A percentile compares a stretch with the other conserved stretches of the same genome.
phyloP scores from a whole-genome alignment of 768 basidiomycete genomes.

The Fomitopsis serialis region DNA sequence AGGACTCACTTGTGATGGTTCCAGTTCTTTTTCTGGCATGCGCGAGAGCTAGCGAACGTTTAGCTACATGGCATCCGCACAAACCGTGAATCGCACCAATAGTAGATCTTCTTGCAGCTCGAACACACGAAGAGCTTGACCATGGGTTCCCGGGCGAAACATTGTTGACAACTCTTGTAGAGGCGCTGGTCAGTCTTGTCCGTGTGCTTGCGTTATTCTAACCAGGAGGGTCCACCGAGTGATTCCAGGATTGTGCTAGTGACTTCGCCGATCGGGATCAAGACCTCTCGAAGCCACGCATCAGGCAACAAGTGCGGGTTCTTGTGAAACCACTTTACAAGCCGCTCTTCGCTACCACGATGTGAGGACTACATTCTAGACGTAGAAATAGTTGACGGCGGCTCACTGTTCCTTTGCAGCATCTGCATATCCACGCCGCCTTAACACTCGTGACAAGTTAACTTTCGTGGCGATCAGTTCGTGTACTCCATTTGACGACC shows the following conservation, averaged over 20 bases:
- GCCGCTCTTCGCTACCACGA: not conserved
- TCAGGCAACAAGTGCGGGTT: not conserved
- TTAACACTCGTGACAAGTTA: too few species aligned
- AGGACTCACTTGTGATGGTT: not conserved
- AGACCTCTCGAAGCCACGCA: not conserved
- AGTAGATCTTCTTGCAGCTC: not conserved
- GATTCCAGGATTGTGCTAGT: not conserved
- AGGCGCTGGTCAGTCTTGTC: not conserved
- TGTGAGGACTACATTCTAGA: too few species aligned
- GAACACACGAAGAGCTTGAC: not conserved
- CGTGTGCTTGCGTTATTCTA: not conserved
- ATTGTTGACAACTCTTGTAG: not conserved
- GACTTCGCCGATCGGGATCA: not conserved
- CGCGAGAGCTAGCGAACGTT: not conserved
- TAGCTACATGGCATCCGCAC: not conserved
- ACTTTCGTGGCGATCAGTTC: too few species aligned
- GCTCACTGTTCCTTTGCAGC: too few species aligned
- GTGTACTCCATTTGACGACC: too few species aligned
- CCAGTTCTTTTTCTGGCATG: not conserved
- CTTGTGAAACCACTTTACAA: not conserved
- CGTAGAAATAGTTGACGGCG: too few species aligned
- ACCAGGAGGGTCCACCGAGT: not conserved
- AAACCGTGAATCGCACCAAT: not conserved
- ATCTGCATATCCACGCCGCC: too few species aligned
- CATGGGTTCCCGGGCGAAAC: not conserved